A percentile compares a stretch with the other conserved stretches of the same genome.
phyloP scores from a whole-genome alignment of 441 rosid genomes.

The Euphorbia celastroides region DNA sequence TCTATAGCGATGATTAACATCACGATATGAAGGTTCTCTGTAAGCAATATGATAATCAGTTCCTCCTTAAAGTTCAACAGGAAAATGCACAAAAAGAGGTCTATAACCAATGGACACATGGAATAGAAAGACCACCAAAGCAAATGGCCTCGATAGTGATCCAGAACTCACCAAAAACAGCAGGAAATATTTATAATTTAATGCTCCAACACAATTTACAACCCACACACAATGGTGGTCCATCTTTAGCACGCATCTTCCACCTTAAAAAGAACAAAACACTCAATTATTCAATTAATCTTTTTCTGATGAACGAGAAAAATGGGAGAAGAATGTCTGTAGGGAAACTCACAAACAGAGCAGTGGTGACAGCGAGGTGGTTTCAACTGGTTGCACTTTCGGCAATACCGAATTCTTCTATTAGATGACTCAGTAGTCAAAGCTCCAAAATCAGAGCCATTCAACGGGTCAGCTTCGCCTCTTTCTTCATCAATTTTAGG shows the following conservation, averaged over 20 bases:
- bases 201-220: conserved; percentile 86
- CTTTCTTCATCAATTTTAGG: conserved; percentile 62
- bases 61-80: neutral
- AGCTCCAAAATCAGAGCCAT: conserved; percentile 44
- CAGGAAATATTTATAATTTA: conserved; percentile 80
- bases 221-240: conserved; percentile 98
- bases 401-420: conserved; percentile 59
- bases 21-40: no score
- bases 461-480: conserved; percentile 61
- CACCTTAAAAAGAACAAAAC: conserved; percentile 43
- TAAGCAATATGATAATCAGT: no score
- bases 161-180: conserved; percentile 64
- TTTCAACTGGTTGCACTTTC: conserved; percentile 72
- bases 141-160: conserved; percentile 8
- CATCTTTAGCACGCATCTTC: conserved; percentile 81
- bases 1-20: no score
- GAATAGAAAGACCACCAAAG: neutral
- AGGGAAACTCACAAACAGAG: conserved; percentile 68
- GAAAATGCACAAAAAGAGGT: neutral
- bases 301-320: neutral
- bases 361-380: conserved; percentile 92
- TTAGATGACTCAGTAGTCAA: conserved; percentile 43
- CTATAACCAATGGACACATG: neutral
- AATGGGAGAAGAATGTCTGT: neutral
- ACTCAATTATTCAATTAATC: no score